These are phyloP conservation scores for Cyclostephanos tholiformis DNA, from an alignment of 108 stramenopile species.

Conservation along the genomic window DNA sequence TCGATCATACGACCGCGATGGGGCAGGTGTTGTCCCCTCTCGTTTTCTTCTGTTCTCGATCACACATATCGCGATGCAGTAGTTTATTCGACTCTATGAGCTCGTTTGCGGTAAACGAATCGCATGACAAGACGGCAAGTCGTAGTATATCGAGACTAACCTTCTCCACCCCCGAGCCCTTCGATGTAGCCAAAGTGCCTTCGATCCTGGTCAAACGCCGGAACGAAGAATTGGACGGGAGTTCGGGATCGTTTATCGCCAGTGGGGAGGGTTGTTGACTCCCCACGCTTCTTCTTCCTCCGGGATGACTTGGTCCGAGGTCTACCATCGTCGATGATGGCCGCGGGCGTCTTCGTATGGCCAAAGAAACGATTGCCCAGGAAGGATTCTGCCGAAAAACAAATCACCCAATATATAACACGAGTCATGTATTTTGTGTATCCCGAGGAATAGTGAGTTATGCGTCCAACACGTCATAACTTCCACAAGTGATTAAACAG, in stretches of 20 bases:
- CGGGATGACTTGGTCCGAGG: slow-evolving; percentile 32
- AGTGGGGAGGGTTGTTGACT: no score
- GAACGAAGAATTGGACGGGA: slow-evolving; percentile 18
- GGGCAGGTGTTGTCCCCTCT: slow-evolving; percentile 11
- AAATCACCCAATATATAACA: neutral
- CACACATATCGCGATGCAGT: neutral
- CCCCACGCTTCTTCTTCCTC: slow-evolving; percentile 16
- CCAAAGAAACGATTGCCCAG: neutral
- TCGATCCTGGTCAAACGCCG: slow-evolving; percentile 21
- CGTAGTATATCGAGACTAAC: slow-evolving; percentile 11
- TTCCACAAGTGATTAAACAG: no score
- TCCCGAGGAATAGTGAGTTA: neutral
- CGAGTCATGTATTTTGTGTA: neutral
- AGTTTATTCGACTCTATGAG: no score
- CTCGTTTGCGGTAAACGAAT: neutral
- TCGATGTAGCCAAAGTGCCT: slow-evolving; percentile 44
- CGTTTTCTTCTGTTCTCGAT: slow-evolving; percentile 24
- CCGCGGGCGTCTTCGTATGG: neutral
- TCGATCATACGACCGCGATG: slow-evolving; percentile 40
- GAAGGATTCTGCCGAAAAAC: neutral
- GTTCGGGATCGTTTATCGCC: neutral
- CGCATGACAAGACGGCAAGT: neutral
- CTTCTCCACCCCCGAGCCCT: slow-evolving; percentile 41
- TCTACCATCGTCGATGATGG: neutral
- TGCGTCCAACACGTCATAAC: neutral